Base-by-base conservation (phyloP, 2,329 filamentous ascomycete species). In the Aspergillus flavus region DNA sequence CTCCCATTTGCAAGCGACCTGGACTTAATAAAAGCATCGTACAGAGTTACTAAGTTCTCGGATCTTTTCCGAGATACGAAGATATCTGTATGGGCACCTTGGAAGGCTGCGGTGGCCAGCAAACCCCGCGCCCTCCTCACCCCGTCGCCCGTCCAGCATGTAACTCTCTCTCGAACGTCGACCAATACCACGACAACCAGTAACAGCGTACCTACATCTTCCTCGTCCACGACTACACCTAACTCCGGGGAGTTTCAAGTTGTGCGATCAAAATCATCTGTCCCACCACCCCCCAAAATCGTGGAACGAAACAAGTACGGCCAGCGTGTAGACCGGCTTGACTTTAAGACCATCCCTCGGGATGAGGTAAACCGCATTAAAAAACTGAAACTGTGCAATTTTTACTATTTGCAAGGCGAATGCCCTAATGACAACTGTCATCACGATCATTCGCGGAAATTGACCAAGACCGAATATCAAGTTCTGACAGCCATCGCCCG, bases 331-430 rank as follows among this genome's bases (percentile, higher is more conserved):
- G 87, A 89, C 70, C 76, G 76, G 69, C 80, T 74, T 68, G 81
- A 72, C 70, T 81, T 74, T 75, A 83, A 75, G 82, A 83, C 73
- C 75, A 87, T 80, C 76, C 79, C 80, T 56, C 78, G 85, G 63
- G 80, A 85, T 21, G 85, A 87, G 64, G 79, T 89, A 54, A 83
- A 85, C 68, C 83, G 85, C 23, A 76, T 89, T 68, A 88, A 88
- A 76, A 86, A 85, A 73, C 74, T 88, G 65, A 89, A 89, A 71
- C 75, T 88, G 62, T 89, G 87, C 79, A 89, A 89, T 69, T 83
- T 86, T 61, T 82, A 86, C 71, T 88, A 84, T 70, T 79, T 89
- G 28, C 82, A 86, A 50, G 79, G 81, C 34, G 84, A 86, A 66
- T 89, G 87, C 67, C 83, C 85, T 6, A 86, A 84, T 67, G 79